Evolutionary conservation across 2,329 filamentous ascomycete species (phyloP), one percentile per base, ranked within the genome.

Genomic region (Fusarium compactum): DNA sequence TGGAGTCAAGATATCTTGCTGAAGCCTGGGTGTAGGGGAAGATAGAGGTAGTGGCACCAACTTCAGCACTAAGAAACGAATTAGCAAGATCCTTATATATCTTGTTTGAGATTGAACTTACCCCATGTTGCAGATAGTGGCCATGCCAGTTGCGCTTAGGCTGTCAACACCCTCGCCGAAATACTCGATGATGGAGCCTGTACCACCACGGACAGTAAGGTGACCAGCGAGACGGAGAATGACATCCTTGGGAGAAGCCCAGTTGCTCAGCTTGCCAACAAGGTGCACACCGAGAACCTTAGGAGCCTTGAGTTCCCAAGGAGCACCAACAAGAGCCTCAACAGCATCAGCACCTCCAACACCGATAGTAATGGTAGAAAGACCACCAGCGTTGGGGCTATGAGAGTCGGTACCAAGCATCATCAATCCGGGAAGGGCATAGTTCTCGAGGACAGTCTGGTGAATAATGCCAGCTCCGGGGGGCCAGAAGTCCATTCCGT

Each of bases 361-460:
- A 80, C 96, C 96, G 79, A 99, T 98, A 11, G 96, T 96, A 76
- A 98, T 94, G 6, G 94, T 95, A 73, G 92, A 94, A 58, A 98
- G 85, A 63, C 96, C 96, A 75, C 96, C 96, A n/a, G 94, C 96
- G 78, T 98, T 99, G 45, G 96, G 96, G 47, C 94, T 98, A 82
- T 99, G 96, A 77, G 93, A 97, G 82, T 99, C 96, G 30, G 96
- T 99, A 59, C 96, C 96, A 43, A 99, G 88, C 94, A 99, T 98
- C 95, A 99, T 98, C 74, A 98, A 83, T 52, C 96, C 96, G 22
- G 96, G 96, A n/a, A 95, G 90, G 34, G 95, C 93, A 79, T 99
- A 99, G 83, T 99, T 98, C 85, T 99, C 96, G 75, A 99, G 83
- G 24, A 99, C 96, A 55, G 93, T 97, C 87, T 99, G 96, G 83